Evolutionary conservation across 306 rosid species (phyloP).

Genomic region (Quercus aquifolioides): DNA sequence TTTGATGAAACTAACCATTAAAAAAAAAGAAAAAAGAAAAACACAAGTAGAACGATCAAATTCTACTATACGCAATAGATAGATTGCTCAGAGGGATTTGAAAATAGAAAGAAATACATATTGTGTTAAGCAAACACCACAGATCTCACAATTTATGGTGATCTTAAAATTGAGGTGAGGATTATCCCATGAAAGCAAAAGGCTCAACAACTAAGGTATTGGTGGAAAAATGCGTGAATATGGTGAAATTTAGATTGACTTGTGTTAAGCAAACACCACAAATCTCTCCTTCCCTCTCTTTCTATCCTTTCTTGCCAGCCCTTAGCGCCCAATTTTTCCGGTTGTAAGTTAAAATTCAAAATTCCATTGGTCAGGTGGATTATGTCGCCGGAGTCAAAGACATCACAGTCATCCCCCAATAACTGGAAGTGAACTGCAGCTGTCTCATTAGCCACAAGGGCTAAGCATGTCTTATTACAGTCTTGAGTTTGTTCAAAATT

Average conservation of each 20-base stretch:
- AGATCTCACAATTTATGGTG: no score
- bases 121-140: no score
- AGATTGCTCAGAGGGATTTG: not conserved
- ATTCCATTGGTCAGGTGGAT: constrained; percentile 40
- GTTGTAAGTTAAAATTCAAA: constrained; percentile 42
- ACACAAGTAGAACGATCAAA: no score
- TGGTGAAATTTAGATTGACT: constrained; percentile 43
- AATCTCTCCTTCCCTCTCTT: constrained; percentile 66
- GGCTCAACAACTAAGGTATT: not conserved
- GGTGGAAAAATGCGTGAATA: constrained; percentile 60
- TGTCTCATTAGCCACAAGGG: constrained; percentile 62
- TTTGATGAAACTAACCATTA: no score
- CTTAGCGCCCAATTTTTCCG: constrained; percentile 50
- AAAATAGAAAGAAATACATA: not conserved
- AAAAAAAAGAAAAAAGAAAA: no score
- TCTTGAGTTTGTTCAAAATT: constrained; percentile 58
- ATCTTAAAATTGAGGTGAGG: not conserved
- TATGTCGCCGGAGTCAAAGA: constrained; percentile 48
- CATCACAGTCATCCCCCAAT: constrained; percentile 72
- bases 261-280: not conserved
- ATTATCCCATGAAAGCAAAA: not conserved
- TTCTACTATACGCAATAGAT: no score
- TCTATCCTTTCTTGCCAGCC: constrained; percentile 77
- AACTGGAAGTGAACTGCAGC: constrained; percentile 76
- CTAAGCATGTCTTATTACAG: constrained; percentile 45